phyloP scores from a whole-genome alignment of 805 yeast species.

The Wickerhamiella occidentalis region DNA sequence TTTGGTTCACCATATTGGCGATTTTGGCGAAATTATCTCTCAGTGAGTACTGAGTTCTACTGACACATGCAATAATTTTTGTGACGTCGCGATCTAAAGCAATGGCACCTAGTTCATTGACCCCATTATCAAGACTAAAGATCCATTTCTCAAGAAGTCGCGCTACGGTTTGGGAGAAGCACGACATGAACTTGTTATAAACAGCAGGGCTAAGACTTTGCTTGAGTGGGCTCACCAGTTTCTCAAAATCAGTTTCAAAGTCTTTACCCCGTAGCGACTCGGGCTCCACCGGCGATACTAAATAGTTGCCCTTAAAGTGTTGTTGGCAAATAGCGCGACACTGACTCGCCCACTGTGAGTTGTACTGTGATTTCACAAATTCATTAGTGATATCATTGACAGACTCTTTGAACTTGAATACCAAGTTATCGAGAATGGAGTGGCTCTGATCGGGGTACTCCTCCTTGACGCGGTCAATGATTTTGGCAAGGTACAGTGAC shows the following conservation, averaged over 20 bases:
- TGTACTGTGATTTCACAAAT: slow-evolving; percentile 33
- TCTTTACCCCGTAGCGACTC: slow-evolving; percentile 23
- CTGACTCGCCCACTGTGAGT: slow-evolving; percentile 6
- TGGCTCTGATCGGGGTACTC: slow-evolving; percentile 13
- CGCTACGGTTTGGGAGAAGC: slow-evolving; percentile 45
- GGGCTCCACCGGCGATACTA: slow-evolving; percentile 26
- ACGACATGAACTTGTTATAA: slow-evolving; percentile 37
- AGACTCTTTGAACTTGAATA: slow-evolving; percentile 25
- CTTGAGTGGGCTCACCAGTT: slow-evolving; percentile 51
- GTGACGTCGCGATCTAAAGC: slow-evolving; percentile 74
- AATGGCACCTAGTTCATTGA: slow-evolving; percentile 74
- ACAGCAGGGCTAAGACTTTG: slow-evolving; percentile 44
- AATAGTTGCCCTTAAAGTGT: slow-evolving; percentile 31
- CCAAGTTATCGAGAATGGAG: slow-evolving; percentile 18
- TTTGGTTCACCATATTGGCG: slow-evolving; percentile 70
- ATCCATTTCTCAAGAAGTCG: slow-evolving; percentile 51
- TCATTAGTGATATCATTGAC: slow-evolving; percentile 34
- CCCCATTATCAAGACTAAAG: slow-evolving; percentile 50
- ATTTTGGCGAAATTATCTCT: slow-evolving; percentile 69
- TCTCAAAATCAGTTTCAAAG: slow-evolving; percentile 55
- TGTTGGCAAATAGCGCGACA: slow-evolving; percentile 22
- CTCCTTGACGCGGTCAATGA: slow-evolving; percentile 23
- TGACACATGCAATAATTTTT: slow-evolving; percentile 53
- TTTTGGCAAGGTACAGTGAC: slow-evolving; percentile 41
- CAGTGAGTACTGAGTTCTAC: slow-evolving; percentile 54